A percentile compares a stretch with the other conserved stretches of the same genome.
Evolutionary conservation across 495 filamentous ascomycete species (phyloP).

Genomic region (Penicillium bovifimosum): DNA sequence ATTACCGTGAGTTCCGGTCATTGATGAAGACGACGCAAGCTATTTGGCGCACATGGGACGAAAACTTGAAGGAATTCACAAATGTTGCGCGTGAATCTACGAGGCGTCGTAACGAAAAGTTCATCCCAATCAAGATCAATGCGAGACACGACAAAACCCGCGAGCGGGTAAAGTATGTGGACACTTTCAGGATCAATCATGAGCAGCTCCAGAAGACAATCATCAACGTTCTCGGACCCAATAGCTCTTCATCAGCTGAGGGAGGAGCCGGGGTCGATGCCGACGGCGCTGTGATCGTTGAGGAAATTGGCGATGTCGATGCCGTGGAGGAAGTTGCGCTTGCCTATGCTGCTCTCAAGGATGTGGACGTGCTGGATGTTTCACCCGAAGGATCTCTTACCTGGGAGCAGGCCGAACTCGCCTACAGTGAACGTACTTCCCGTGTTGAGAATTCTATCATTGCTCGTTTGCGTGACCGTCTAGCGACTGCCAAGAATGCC

Average conservation of each 20-base stretch:
- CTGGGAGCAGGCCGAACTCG: slow-evolving; percentile 89
- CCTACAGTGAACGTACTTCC: slow-evolving; percentile 93
- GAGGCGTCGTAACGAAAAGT: slow-evolving; percentile 85
- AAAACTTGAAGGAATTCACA: slow-evolving; percentile 93
- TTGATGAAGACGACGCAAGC: slow-evolving; percentile 76
- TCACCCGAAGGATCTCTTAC: slow-evolving; percentile 78
- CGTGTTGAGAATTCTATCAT: slow-evolving; percentile 99
- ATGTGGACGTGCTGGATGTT: slow-evolving; percentile 93
- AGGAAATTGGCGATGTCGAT: slow-evolving; percentile 96
- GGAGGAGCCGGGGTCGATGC: slow-evolving; percentile 37
- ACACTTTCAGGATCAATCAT: slow-evolving; percentile 89
- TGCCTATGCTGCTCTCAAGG: slow-evolving; percentile 86
- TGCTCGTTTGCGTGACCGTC: slow-evolving; percentile 81
- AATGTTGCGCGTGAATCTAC: slow-evolving; percentile 93
- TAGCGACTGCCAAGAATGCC: slow-evolving; percentile 90
- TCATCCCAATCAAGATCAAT: slow-evolving; percentile 94
- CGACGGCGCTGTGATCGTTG: slow-evolving; percentile 65
- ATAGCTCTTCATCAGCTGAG: slow-evolving; percentile 43
- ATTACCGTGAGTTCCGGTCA: slow-evolving; percentile 81
- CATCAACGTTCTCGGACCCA: slow-evolving; percentile 83
- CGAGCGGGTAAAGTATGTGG: slow-evolving; percentile 85
- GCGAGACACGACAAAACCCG: slow-evolving; percentile 81
- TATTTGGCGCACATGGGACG: slow-evolving; percentile 91
- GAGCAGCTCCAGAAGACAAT: slow-evolving; percentile 96
- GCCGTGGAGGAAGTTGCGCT: slow-evolving; percentile 95